Conservation (phyloP, 164 flowering plant species). For the Akebia trifoliata region DNA sequence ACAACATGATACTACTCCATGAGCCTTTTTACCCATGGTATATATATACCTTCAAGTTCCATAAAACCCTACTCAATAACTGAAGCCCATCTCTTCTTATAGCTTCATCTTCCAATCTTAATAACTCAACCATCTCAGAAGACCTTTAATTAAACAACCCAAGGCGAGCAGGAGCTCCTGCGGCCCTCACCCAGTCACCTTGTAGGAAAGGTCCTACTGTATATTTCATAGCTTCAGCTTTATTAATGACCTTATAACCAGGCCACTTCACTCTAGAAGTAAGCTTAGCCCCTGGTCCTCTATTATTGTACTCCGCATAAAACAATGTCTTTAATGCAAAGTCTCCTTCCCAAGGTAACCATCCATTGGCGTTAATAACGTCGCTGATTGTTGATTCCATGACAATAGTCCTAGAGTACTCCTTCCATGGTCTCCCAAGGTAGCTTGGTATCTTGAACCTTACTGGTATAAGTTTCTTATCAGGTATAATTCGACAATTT, state of each 20-base stretch:
- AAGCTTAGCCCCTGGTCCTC: conserved; percentile 20
- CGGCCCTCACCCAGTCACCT: conserved; percentile 16
- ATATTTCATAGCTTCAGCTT: conserved; percentile 14
- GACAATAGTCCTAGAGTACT: conserved; percentile 25
- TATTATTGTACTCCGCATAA: conserved; percentile 23
- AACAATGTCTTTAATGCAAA: conserved; percentile 24
- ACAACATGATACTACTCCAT: no score
- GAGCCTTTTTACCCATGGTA: no score
- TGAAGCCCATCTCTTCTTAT: not conserved
- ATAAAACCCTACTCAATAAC: no score
- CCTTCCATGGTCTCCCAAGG: conserved; percentile 34
- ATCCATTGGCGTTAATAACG: conserved; percentile 22
- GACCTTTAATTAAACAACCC: conserved; percentile 11
- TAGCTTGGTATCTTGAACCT: conserved; percentile 12
- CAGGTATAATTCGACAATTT: conserved; percentile 23
- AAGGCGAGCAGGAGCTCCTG: conserved; percentile 17
- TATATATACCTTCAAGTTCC: no score
- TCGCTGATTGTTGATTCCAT: conserved; percentile 29
- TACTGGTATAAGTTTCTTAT: conserved; percentile 14
- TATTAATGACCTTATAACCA: conserved; percentile 18
- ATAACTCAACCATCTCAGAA: not conserved
- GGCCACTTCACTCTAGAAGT: conserved; percentile 22
- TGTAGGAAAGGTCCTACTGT: conserved; percentile 22
- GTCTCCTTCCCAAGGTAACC: conserved; percentile 29
- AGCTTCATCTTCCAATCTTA: not conserved